Percentiles rank a stretch among this genome's conserved stretches.
phyloP scores from a whole-genome alignment of 1,284 basidiomycete species.

The Ustilago nuda region DNA sequence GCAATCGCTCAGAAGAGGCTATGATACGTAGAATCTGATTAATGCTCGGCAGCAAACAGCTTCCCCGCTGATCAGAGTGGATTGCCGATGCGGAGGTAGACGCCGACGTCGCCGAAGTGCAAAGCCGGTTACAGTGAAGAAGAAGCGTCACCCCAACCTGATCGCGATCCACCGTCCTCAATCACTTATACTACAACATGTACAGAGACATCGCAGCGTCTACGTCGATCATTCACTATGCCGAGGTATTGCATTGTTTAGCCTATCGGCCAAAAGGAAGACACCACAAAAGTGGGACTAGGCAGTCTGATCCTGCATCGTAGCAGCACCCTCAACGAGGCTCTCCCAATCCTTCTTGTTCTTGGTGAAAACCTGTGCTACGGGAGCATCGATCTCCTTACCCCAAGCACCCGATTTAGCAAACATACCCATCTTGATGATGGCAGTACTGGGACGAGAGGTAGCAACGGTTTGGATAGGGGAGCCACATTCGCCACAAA shows the following conservation, averaged over 20 bases:
- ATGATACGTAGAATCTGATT: no score
- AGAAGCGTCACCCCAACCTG: not conserved
- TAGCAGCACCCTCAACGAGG: constrained; percentile 18
- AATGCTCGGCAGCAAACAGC: no score
- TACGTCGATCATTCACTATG: no score
- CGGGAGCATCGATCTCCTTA: constrained; percentile 15
- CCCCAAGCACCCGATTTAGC: constrained; percentile 17
- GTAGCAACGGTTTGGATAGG: constrained; percentile 22
- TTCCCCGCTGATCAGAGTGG: no score
- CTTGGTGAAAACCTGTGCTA: constrained; percentile 19
- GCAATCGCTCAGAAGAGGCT: not conserved
- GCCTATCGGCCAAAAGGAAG: no score
- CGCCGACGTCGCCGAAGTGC: no score
- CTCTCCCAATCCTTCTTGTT: constrained; percentile 36
- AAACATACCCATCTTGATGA: constrained; percentile 46
- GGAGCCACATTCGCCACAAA: constrained; percentile 29
- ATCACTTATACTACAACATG: no score
- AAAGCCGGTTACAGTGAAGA: not conserved
- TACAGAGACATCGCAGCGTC: no score
- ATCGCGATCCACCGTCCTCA: no score
- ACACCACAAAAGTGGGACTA: not conserved
- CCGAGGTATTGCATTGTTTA: no score
- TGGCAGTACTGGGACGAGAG: constrained; percentile 9
- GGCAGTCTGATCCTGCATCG: not conserved
- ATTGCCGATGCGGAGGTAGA: no score